A percentile compares a stretch with the other conserved stretches of the same genome.
Evolutionary conservation across 345 rosid genomes (phyloP).

Genomic region (Eucalyptus marginata): DNA sequence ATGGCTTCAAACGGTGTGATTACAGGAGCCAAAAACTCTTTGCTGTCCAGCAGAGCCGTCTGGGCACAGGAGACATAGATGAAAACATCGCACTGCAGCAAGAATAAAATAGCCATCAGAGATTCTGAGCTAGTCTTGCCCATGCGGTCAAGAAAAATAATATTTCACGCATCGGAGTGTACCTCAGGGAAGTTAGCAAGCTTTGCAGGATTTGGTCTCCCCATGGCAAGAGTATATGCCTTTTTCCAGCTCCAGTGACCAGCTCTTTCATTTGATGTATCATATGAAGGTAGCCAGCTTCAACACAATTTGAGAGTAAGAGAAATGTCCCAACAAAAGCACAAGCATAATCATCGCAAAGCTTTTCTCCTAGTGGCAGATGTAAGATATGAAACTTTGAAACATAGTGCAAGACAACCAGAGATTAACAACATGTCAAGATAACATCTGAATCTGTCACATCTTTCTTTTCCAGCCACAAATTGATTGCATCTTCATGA

Average conservation of each 20-base stretch:
- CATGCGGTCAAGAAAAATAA: neutral
- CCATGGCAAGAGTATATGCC: conserved; percentile 84
- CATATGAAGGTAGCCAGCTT: conserved; percentile 94
- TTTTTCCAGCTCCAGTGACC: conserved; percentile 65
- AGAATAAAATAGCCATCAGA: neutral
- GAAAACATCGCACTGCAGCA: conserved; percentile 69
- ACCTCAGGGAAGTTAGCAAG: conserved; percentile 97
- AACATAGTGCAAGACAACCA: neutral
- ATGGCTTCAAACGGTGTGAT: conserved; percentile 90
- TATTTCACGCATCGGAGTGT: neutral
- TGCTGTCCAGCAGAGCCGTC: conserved; percentile 88
- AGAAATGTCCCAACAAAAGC: neutral
- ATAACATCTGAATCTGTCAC: neutral
- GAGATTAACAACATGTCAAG: neutral
- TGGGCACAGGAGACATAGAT: conserved; percentile 82
- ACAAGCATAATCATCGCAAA: neutral
- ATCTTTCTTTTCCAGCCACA: neutral
- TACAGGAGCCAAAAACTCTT: conserved; percentile 85
- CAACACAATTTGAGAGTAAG: neutral
- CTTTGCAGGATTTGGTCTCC: conserved; percentile 89
- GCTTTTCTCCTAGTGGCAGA: neutral
- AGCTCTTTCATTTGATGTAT: conserved; percentile 82
- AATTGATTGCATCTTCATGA: neutral
- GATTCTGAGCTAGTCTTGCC: neutral
- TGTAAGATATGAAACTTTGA: neutral